Evolutionary conservation across 2,329 filamentous ascomycete species (phyloP), one percentile per base, ranked within the genome.

Genomic region (Pestalotiopsis sp.): DNA sequence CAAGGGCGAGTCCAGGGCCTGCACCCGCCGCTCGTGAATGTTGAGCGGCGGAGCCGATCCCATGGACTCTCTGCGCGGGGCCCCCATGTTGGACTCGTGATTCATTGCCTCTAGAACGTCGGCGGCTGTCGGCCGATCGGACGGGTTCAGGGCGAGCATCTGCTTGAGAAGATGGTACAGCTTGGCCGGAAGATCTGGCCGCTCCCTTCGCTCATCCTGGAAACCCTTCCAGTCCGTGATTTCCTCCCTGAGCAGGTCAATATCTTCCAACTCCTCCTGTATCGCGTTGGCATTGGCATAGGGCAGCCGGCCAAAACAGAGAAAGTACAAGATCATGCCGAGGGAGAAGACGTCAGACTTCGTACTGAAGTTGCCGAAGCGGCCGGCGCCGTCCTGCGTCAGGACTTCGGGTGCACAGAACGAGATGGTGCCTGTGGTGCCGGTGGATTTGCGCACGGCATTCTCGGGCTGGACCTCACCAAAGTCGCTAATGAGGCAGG

Each of bases 271-370:
- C 76, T 98, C 95, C 79, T 98, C 95, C 69, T 97, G 90, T 25
- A 97, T 86, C 3, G 91, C 87, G 77, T 98, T 95, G 66, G 95
- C 93, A 73, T 92, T 93, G 27, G 82, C 85, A 77, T 98, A 99
- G 0, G 96, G 96, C 12, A 99, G 86, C 61, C 91, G 88, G 1
- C 92, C 93, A 77, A 99, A 99, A 78, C 96, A 99, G 86, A 99
- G 92, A 77, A 99, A 99, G 79, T 98, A 97, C 3, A 99, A 86
- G 68, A 98, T 98, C 95, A 99, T 98, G 63, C 96, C 96, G 0
- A 99, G 84, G 1, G 95, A 98, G 80, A 99, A 99, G n/a, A 99
- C 92, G 76, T 99, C 96, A 0, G 95, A 98, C 77, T 98, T 99
- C 31, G 93, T 95, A 0, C 94, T 97, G 76, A 99, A 99, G 77